Evolutionary conservation across 306 rosid genomes (phyloP).

Genomic region (Fagus crenata): DNA sequence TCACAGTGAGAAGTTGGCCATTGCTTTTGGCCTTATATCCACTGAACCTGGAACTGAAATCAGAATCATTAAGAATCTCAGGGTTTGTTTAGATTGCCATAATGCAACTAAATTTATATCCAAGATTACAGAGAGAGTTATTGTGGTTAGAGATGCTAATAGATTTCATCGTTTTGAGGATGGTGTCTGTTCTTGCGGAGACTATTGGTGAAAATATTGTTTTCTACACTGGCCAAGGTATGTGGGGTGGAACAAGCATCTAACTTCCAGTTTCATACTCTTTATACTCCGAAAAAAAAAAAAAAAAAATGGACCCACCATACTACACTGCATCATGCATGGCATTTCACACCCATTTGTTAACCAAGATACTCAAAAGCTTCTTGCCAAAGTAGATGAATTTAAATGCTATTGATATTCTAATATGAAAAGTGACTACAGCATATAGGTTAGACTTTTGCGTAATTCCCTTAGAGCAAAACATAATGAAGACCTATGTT

Average conservation of each 20-base stretch:
- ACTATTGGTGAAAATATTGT: conserved; percentile 71
- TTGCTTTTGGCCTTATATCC: conserved; percentile 80
- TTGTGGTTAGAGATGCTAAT: conserved; percentile 95
- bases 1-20: conserved; percentile 90
- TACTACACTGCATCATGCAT: conserved; percentile 12
- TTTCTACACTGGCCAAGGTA: conserved; percentile 28
- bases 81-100: conserved; percentile 96
- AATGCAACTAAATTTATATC: conserved; percentile 85
- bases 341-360: conserved; percentile 17
- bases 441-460: conserved; percentile 3
- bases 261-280: conserved; percentile 27
- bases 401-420: conserved; percentile 4
- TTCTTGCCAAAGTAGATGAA: conserved; percentile 15
- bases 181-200: conserved; percentile 85
- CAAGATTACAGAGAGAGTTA: conserved; percentile 77
- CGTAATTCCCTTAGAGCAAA: conserved; percentile 1
- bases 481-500: conserved; percentile 1
- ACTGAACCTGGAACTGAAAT: conserved; percentile 82
- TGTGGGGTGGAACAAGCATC: conserved; percentile 18
- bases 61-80: conserved; percentile 87
- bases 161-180: conserved; percentile 91
- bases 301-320: not conserved
- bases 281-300: conserved; percentile 4
- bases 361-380: not conserved
- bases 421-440: not conserved